These are phyloP conservation scores for Pyrenopolyporus hunteri DNA, from an alignment of 495 filamentous ascomycete genomes.

Conservation along the genomic window DNA sequence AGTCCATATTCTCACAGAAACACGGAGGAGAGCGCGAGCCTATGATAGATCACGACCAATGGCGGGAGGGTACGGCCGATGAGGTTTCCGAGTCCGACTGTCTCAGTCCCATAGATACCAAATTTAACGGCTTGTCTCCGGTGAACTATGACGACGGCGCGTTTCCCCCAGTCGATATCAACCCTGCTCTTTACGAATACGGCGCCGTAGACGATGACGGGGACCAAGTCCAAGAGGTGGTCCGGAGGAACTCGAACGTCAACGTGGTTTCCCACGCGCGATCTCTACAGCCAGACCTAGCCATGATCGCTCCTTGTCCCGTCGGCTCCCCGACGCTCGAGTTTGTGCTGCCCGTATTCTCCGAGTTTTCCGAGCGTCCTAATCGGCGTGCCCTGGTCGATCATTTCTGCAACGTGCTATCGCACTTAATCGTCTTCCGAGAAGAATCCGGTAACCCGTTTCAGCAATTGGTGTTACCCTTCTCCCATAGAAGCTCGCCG, in stretches of 20 bases:
- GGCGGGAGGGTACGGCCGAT: constrained; percentile 14
- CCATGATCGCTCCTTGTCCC: constrained; percentile 57
- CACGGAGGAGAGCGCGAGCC: background rate
- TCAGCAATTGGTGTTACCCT: constrained; percentile 64
- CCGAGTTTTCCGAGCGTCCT: constrained; percentile 60
- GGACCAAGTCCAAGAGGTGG: constrained; percentile 14
- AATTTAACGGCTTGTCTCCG: constrained; percentile 29
- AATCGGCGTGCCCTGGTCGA: constrained; percentile 63
- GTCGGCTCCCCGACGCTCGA: constrained; percentile 55
- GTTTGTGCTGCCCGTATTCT: constrained; percentile 58
- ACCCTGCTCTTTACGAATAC: constrained; percentile 23
- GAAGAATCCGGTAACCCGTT: constrained; percentile 69
- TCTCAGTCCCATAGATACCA: constrained; percentile 40
- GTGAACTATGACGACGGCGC: constrained; percentile 17
- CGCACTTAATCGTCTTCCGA: constrained; percentile 67
- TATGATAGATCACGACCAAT: constrained; percentile 15
- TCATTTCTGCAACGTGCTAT: constrained; percentile 68
- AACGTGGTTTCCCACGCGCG: constrained; percentile 32
- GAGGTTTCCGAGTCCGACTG: constrained; percentile 33
- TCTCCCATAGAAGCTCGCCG: constrained; percentile 58
- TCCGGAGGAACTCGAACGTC: constrained; percentile 28
- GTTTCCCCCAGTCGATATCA: constrained; percentile 17
- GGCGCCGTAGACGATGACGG: constrained; percentile 12
- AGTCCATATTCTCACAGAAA: constrained; percentile 8
- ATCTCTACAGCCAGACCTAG: constrained; percentile 46